Conservation (phyloP, 441 rosid species). For the Pelargonium cotyledonis region DNA sequence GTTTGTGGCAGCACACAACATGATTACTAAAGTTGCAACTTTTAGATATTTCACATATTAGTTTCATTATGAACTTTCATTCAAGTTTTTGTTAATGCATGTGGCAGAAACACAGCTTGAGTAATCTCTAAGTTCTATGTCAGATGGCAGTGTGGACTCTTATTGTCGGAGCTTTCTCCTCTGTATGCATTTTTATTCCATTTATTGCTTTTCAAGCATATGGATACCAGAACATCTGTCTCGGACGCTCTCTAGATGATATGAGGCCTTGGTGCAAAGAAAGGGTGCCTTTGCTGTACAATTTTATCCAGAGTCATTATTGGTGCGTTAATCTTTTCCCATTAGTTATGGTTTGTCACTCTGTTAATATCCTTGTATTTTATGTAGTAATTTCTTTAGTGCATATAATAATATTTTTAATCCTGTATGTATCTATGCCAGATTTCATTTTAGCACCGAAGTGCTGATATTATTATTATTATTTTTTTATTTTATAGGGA, state of each 20-base stretch:
- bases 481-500: constrained; percentile 42
- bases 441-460: neutral
- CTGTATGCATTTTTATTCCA: constrained; percentile 54
- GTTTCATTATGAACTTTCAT: neutral
- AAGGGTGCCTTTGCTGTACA: constrained; percentile 67
- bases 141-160: constrained; percentile 60
- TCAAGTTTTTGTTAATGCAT: neutral
- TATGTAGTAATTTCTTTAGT: no score
- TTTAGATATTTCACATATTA: neutral
- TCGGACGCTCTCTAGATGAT: constrained; percentile 40
- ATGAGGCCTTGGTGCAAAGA: constrained; percentile 84
- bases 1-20: no score
- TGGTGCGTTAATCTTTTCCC: constrained; percentile 45
- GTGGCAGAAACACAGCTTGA: constrained; percentile 6
- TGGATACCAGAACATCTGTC: constrained; percentile 66
- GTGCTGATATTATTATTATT: neutral
- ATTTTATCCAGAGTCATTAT: constrained; percentile 75
- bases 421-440: neutral
- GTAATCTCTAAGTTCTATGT: constrained; percentile 23
- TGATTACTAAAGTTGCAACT: neutral
- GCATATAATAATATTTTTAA: no score
- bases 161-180: constrained; percentile 48
- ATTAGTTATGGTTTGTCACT: neutral
- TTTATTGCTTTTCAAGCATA: constrained; percentile 78
- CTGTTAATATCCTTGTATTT: no score